Evolutionary conservation across 2,329 filamentous ascomycete genomes (phyloP).

Genomic region (Rugonectria rugulosa): DNA sequence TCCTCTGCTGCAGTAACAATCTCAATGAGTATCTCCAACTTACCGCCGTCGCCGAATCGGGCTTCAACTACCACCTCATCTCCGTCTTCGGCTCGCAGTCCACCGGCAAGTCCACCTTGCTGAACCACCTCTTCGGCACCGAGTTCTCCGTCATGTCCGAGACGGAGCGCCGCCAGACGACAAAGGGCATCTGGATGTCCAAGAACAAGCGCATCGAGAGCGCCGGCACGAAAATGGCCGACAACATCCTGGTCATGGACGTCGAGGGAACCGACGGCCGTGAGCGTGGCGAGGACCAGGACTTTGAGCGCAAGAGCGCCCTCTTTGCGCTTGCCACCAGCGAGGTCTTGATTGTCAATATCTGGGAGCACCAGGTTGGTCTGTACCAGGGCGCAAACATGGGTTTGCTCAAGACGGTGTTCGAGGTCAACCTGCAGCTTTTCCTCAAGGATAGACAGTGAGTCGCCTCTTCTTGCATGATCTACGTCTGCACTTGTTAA

Average conservation of each 20-base stretch:
- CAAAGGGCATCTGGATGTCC: conserved; percentile 99
- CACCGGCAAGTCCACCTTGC: conserved; percentile 95
- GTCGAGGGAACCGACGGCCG: conserved; percentile 97
- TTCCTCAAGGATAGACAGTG: conserved; percentile 96
- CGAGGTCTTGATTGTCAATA: conserved; percentile 97
- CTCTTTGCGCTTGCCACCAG: conserved; percentile 97
- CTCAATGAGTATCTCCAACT: conserved; percentile 82
- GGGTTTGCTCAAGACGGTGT: conserved; percentile 97
- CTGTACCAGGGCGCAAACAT: conserved; percentile 99
- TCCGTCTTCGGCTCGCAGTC: conserved; percentile 99
- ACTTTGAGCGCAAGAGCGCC: conserved; percentile 98
- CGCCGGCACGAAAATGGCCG: conserved; percentile 74
- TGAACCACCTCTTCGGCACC: conserved; percentile 95
- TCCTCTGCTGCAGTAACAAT: conserved; percentile 63
- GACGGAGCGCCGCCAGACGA: conserved; percentile 91
- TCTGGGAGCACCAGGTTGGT: conserved; percentile 99
- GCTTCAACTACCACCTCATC: conserved; percentile 99
- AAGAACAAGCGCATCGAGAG: conserved; percentile 81
- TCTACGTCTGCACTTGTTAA: conserved; percentile 4
- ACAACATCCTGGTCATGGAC: conserved; percentile 99
- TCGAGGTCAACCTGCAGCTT: conserved; percentile 96
- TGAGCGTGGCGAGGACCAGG: conserved; percentile 96
- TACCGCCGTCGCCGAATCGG: conserved; percentile 82
- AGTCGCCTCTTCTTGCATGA: conserved; percentile 41
- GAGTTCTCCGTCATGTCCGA: conserved; percentile 98